Conservation (phyloP, 1,284 basidiomycete genomes). For the Microbotryum saponariae region DNA sequence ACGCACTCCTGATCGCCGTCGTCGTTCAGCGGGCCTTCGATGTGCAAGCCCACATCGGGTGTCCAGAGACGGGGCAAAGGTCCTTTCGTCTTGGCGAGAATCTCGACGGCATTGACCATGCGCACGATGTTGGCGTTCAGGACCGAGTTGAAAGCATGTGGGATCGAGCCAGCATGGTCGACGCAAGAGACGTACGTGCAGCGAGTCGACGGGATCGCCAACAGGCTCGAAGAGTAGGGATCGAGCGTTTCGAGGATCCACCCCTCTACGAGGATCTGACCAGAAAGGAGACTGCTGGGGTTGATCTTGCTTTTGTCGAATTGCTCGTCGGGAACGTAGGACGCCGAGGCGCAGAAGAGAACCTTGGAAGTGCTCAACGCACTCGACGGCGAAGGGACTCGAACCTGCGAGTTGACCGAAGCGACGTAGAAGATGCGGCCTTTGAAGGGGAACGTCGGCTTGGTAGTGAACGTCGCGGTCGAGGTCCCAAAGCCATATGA, state of each 20-base stretch:
- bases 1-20: conserved; percentile 19
- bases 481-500: conserved; percentile 71
- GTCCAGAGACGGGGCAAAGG: conserved; percentile 28
- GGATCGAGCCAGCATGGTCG: conserved; percentile 81
- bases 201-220: conserved; percentile 86
- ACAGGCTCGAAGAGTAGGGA: conserved; percentile 90
- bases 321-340: conserved; percentile 47
- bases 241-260: conserved; percentile 97
- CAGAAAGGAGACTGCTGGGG: conserved; percentile 62
- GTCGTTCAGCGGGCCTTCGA: conserved; percentile 35
- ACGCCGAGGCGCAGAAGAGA: conserved; percentile 42
- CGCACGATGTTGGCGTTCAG: conserved; percentile 57
- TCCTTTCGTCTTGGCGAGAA: conserved; percentile 35
- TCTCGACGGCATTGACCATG: conserved; percentile 39
- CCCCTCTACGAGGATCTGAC: conserved; percentile 78
- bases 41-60: conserved; percentile 29
- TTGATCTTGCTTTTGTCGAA: conserved; percentile 67
- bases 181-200: conserved; percentile 81
- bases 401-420: conserved; percentile 60
- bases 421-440: conserved; percentile 80
- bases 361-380: conserved; percentile 44
- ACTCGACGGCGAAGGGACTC: conserved; percentile 44
- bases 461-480: conserved; percentile 42
- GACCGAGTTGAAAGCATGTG: conserved; percentile 76
- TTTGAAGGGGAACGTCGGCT: conserved; percentile 65